Base-by-base conservation (phyloP, 164 flowering plant species). In the Echeveria elegans region DNA sequence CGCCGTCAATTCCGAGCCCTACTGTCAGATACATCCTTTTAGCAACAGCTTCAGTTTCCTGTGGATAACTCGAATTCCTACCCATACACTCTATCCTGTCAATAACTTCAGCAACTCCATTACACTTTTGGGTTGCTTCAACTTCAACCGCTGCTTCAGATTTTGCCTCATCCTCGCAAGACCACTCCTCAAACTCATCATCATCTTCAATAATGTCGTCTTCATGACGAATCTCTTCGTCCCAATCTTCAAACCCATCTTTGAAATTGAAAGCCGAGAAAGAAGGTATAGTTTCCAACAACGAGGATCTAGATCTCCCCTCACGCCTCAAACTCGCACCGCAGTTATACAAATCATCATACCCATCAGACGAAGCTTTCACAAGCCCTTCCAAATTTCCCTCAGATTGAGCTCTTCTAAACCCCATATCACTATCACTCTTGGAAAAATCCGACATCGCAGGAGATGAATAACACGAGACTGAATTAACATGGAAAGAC, bases 391-490 rank as follows among this genome's bases (percentile, higher is more conserved):
- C 76, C 68, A 89, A 63, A 69, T 88, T 90, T 16, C 98, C 95
- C 9, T 79, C 96, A 6, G 96, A 92, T 23, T 75, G 92, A 40
- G 79, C 85, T 67, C 93, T 76, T 66, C 88, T 79, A 38, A 90
- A 71, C 19, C 90, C 88, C 15, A 47, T 66, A 14, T 29, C 31
- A n/a, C 26, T 29, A 23, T 40, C 41, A 28, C 66, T 37, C 29
- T 23, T 52, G 29, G 40, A 52, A 26, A 32, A 41, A 18, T 77
- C 78, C 16, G 48, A 52, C 15, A 70, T 9, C 30, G 80, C 71
- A 36, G 77, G 82, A 72, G 82, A 80, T 24, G 87, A 76, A 47
- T 58, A 72, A 61, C 69, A 69, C 15, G 81, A 79, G 68, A 70
- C 68, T 9, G 80, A 32, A 66, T 68, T 66, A 48, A 74, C 72